A percentile compares a stretch with the other conserved stretches of the same genome.
Evolutionary conservation across 2,329 filamentous ascomycete genomes (phyloP).

Genomic region (Fusarium tricinctum): DNA sequence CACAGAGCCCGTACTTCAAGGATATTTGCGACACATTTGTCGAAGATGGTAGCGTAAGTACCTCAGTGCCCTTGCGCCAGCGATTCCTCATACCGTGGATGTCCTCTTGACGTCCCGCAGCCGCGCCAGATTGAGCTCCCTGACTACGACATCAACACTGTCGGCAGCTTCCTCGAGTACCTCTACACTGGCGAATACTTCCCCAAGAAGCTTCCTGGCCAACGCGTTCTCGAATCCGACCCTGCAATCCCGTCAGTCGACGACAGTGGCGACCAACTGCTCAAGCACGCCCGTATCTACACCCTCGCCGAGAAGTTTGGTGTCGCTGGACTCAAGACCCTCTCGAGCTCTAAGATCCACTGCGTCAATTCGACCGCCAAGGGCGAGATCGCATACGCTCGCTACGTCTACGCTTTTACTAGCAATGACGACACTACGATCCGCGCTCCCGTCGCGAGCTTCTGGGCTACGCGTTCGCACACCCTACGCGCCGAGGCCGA

Average conservation of each 20-base stretch:
- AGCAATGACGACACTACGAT: constrained; percentile 39
- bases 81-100: neutral
- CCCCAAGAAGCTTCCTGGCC: constrained; percentile 74
- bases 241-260: constrained; percentile 76
- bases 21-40: constrained; percentile 73
- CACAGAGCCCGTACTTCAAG: constrained; percentile 80
- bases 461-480: constrained; percentile 62
- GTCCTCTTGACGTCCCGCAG: constrained; percentile 47
- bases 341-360: constrained; percentile 92
- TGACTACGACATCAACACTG: constrained; percentile 54
- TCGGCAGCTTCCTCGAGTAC: constrained; percentile 59
- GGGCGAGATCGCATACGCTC: constrained; percentile 91
- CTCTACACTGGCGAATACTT: constrained; percentile 72
- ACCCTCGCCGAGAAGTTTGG: constrained; percentile 86
- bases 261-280: constrained; percentile 83
- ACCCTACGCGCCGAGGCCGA: constrained; percentile 88
- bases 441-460: constrained; percentile 46
- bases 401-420: constrained; percentile 62
- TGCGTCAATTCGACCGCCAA: constrained; percentile 88
- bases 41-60: constrained; percentile 72
- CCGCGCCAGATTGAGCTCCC: constrained; percentile 77
- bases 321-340: constrained; percentile 75
- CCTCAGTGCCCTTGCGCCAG: neutral
- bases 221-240: constrained; percentile 78
- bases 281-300: constrained; percentile 91